Percentiles rank a stretch among this genome's conserved stretches.
Evolutionary conservation across 2,329 filamentous ascomycete genomes (phyloP).

Genomic region (Aspergillus sp.): DNA sequence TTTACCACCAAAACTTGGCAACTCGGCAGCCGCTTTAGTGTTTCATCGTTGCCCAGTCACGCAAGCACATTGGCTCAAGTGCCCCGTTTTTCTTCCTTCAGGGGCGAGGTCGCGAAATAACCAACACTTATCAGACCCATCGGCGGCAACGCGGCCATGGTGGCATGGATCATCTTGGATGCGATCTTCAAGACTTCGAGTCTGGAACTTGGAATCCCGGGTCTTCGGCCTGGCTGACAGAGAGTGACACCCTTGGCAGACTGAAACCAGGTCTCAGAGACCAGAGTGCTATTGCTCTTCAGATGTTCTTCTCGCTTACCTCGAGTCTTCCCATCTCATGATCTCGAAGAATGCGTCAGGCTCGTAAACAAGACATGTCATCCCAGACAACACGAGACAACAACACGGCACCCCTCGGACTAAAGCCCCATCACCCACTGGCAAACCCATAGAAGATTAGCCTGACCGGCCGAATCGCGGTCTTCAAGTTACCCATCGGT

Average conservation of each 20-base stretch:
- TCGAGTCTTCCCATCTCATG: not conserved
- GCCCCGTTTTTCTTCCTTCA: slow-evolving; percentile 11
- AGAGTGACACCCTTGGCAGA: not conserved
- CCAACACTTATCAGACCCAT: not conserved
- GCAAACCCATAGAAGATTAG: not conserved
- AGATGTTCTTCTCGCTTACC: not conserved
- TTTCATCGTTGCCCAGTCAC: slow-evolving; percentile 22
- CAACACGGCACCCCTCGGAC: too few species aligned
- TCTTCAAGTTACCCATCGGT: not conserved
- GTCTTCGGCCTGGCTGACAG: not conserved
- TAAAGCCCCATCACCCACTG: not conserved
- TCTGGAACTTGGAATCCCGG: not conserved
- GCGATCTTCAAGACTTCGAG: not conserved
- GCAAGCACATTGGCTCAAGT: slow-evolving; percentile 2
- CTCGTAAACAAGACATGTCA: not conserved
- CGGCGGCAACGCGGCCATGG: not conserved
- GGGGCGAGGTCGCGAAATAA: not conserved
- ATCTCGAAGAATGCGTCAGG: not conserved
- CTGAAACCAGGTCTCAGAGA: not conserved
- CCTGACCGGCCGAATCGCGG: not conserved
- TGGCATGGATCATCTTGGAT: not conserved
- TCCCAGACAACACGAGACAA: not conserved
- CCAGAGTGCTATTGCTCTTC: not conserved
- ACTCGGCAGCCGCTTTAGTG: slow-evolving; percentile 20
- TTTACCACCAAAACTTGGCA: slow-evolving; percentile 28